phyloP scores from a whole-genome alignment of 768 basidiomycete genomes.

The Lactarius deliciosus region DNA sequence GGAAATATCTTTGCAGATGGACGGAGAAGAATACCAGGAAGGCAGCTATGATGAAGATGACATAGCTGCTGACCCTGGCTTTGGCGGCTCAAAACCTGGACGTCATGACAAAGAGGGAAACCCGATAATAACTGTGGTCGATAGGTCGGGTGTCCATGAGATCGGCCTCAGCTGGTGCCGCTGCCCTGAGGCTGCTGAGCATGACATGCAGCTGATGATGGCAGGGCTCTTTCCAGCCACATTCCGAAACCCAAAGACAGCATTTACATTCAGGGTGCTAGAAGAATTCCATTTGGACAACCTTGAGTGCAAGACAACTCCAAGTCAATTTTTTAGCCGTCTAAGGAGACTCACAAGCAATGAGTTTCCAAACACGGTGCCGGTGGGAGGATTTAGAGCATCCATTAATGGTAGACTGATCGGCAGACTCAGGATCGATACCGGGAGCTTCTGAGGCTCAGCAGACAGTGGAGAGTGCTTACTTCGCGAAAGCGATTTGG shows the following conservation, averaged over 20 bases:
- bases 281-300: too few relatives aligned
- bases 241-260: too few relatives aligned
- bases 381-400: not conserved
- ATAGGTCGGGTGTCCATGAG: not conserved
- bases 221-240: too few relatives aligned
- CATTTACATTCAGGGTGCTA: too few relatives aligned
- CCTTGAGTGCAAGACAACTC: too few relatives aligned
- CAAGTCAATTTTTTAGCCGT: not conserved
- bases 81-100: not conserved
- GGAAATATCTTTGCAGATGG: not conserved
- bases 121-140: not conserved
- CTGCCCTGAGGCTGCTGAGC: conserved; percentile 1
- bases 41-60: not conserved
- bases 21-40: too few relatives aligned
- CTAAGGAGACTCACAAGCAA: conserved; percentile 1
- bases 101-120: not conserved
- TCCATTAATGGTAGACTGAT: not conserved
- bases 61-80: not conserved
- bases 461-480: too few relatives aligned
- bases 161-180: conserved; percentile 4
- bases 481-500: not conserved
- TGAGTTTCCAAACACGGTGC: conserved; percentile 4
- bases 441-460: too few relatives aligned
- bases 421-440: not conserved
- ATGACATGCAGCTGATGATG: not conserved